Conservation (phyloP, 352 stramenopile species). For the Pythium oligandrum region DNA sequence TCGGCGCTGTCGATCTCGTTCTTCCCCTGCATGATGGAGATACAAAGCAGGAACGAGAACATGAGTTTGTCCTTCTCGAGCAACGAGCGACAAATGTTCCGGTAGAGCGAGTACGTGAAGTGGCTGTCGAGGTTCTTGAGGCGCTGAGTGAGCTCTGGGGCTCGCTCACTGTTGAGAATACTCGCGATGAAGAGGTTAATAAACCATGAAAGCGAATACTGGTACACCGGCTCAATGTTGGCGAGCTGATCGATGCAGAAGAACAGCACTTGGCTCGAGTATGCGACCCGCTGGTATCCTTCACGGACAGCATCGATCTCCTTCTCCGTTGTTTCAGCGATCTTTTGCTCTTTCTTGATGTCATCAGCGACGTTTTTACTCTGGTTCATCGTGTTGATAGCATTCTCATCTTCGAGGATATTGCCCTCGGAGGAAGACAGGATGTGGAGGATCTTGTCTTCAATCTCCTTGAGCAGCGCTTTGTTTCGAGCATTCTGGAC, state of each 20-base stretch:
- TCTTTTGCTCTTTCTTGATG: slow-evolving; percentile 90
- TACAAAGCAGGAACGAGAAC: slow-evolving; percentile 89
- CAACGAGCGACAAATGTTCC: slow-evolving; percentile 90
- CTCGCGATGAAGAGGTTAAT: slow-evolving; percentile 89
- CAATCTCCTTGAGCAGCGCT: slow-evolving; percentile 89
- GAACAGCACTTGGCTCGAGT: slow-evolving; percentile 91
- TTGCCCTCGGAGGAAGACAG: slow-evolving; percentile 89
- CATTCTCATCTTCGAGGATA: slow-evolving; percentile 91
- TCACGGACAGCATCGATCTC: slow-evolving; percentile 89
- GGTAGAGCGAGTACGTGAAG: slow-evolving; percentile 91
- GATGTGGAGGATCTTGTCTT: slow-evolving; percentile 93
- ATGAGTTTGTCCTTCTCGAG: slow-evolving; percentile 94
- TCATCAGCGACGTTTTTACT: slow-evolving; percentile 89
- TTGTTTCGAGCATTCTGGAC: slow-evolving; percentile 91
- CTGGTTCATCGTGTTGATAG: slow-evolving; percentile 92
- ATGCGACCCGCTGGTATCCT: slow-evolving; percentile 87
- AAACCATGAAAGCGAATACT: slow-evolving; percentile 92
- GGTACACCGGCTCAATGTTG: slow-evolving; percentile 93
- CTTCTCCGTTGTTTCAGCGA: slow-evolving; percentile 87
- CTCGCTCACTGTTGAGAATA: slow-evolving; percentile 83
- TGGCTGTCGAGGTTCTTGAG: slow-evolving; percentile 82
- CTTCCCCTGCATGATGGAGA: slow-evolving; percentile 82
- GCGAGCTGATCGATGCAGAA: slow-evolving; percentile 93
- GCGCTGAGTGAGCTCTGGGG: slow-evolving; percentile 62
- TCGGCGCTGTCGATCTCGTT: slow-evolving; percentile 76